Percentiles rank a stretch among this genome's conserved stretches.
Conservation (phyloP, 2,329 filamentous ascomycete species). For the Golovinomyces cichoracearum region DNA sequence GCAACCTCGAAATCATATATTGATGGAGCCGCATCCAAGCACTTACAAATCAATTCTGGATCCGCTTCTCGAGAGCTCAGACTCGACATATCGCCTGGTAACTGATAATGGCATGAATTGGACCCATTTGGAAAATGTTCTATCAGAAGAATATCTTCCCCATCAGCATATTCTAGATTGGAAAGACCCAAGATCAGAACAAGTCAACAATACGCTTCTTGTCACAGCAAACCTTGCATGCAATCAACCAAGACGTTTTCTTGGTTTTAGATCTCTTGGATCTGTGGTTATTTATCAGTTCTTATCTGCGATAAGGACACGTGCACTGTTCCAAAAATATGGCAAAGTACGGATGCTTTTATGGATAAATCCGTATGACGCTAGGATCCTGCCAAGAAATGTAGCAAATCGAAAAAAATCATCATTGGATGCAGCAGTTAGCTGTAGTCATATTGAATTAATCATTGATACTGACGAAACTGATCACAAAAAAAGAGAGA, state of each 20-base stretch:
- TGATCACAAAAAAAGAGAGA: constrained; percentile 18
- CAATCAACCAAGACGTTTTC: constrained; percentile 20
- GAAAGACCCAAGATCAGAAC: constrained; percentile 17
- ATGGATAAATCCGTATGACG: constrained; percentile 38
- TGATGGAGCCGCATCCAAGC: constrained; percentile 45
- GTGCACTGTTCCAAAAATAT: constrained; percentile 42
- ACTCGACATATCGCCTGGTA: constrained; percentile 23
- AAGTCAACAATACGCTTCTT: constrained; percentile 46
- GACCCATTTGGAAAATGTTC: constrained; percentile 28
- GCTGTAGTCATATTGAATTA: constrained; percentile 32
- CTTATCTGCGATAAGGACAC: constrained; percentile 28
- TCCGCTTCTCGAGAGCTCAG: constrained; percentile 25
- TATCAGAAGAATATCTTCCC: constrained; percentile 25
- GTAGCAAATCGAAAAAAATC: constrained; percentile 28
- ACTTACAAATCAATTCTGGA: constrained; percentile 35
- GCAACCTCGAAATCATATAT: constrained; percentile 53
- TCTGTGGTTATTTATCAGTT: constrained; percentile 35
- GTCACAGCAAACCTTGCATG: constrained; percentile 41
- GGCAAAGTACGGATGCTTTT: constrained; percentile 58
- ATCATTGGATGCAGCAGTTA: constrained; percentile 32
- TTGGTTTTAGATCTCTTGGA: constrained; percentile 28
- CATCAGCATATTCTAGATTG: constrained; percentile 22
- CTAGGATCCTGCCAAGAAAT: constrained; percentile 31
- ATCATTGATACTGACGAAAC: constrained; percentile 21
- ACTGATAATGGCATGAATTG: constrained; percentile 32